phyloP scores from a whole-genome alignment of 2,329 filamentous ascomycete species.

The Trichoderma brevicompactum region DNA sequence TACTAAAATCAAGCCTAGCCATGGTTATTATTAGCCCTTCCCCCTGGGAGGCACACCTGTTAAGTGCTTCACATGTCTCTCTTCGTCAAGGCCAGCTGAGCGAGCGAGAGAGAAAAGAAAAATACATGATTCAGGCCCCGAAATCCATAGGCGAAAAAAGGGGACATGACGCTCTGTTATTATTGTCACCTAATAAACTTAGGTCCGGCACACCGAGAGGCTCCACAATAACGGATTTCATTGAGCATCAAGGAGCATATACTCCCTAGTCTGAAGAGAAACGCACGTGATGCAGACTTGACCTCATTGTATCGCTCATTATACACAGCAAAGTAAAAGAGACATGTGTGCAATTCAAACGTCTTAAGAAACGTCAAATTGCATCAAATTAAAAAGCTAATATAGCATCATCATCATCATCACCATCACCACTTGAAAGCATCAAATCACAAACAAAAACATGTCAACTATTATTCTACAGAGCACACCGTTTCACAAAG shows the following conservation, averaged over 20 bases:
- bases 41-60: not conserved
- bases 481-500: not conserved
- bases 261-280: too few species aligned
- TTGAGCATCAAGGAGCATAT: not conserved
- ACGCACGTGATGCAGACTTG: conserved; percentile 13
- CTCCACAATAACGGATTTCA: not conserved
- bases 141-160: not conserved
- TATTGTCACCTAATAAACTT: not conserved
- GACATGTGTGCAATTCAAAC: too few species aligned
- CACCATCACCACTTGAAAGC: not conserved
- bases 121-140: too few species aligned
- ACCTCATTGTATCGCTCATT: not conserved
- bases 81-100: not conserved
- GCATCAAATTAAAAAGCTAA: too few species aligned
- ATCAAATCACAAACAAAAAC: not conserved
- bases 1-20: not conserved
- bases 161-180: too few species aligned
- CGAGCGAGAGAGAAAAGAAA: too few species aligned
- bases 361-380: too few species aligned
- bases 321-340: not conserved
- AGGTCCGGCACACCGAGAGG: too few species aligned
- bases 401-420: too few species aligned
- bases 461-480: not conserved
- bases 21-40: conserved; percentile 16
- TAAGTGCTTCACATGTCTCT: too few species aligned